These are phyloP conservation scores for Erodium chrysanthum DNA, from an alignment of 441 rosid genomes.

Conservation along the genomic window DNA sequence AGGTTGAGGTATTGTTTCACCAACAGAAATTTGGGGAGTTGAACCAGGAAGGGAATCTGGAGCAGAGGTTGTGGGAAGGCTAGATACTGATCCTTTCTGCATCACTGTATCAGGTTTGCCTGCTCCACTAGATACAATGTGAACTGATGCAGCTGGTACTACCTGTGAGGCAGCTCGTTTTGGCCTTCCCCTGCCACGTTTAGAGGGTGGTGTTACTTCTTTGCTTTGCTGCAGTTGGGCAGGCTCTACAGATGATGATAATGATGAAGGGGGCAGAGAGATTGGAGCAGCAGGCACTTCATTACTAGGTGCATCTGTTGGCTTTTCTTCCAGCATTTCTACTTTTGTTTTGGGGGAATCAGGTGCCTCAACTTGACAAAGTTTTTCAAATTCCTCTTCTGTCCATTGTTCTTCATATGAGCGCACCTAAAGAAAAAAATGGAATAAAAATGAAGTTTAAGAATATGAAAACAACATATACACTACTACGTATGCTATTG, in stretches of 20 bases:
- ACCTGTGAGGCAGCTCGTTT: slow-evolving; percentile 45
- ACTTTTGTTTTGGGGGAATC: slow-evolving; percentile 56
- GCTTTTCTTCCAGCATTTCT: slow-evolving; percentile 36
- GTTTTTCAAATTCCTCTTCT: slow-evolving; percentile 86
- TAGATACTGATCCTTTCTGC: slow-evolving; percentile 32
- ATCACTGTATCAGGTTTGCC: slow-evolving; percentile 29
- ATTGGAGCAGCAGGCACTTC: slow-evolving; percentile 30
- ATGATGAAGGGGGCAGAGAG: slow-evolving; percentile 17
- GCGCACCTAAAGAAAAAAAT: slow-evolving; percentile 47
- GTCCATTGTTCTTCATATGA: slow-evolving; percentile 93
- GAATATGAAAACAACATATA: too few relatives aligned
- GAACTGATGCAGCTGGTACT: slow-evolving; percentile 30
- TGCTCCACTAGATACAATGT: slow-evolving; percentile 28
- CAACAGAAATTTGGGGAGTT: slow-evolving; percentile 20
- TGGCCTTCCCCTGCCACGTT: slow-evolving; percentile 96
- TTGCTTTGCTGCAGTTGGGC: slow-evolving; percentile 32
- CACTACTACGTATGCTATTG: not conserved
- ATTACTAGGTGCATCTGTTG: slow-evolving; percentile 20
- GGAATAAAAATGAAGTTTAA: slow-evolving; percentile 1
- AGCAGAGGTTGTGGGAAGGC: slow-evolving; percentile 26
- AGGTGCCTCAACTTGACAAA: slow-evolving; percentile 74
- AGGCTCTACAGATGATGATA: slow-evolving; percentile 22
- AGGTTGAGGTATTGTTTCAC: slow-evolving; percentile 19
- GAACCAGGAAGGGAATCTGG: slow-evolving; percentile 23
- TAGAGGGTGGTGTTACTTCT: slow-evolving; percentile 65